Conservation (phyloP, 495 filamentous ascomycete genomes). For the Neurospora terricola region DNA sequence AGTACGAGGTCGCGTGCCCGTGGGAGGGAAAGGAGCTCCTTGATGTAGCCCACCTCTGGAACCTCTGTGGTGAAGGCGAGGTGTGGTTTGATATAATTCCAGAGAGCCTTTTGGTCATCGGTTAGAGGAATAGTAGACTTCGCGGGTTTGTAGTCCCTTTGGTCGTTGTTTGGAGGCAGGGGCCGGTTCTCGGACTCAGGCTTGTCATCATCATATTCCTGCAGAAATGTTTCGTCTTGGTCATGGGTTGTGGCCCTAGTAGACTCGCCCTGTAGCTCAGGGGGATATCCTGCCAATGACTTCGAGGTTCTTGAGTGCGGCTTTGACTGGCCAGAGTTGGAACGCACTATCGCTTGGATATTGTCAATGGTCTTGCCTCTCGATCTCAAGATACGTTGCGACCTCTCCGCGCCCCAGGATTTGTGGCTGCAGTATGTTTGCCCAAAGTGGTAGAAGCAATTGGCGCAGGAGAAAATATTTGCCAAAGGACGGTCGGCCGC, state of each 20-base stretch:
- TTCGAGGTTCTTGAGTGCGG: neutral
- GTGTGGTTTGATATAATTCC: constrained; percentile 3
- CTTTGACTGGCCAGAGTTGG: neutral
- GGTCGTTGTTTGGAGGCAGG: neutral
- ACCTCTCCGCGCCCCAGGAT: constrained; percentile 12
- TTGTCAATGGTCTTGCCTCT: neutral
- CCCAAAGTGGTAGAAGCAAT: constrained; percentile 24
- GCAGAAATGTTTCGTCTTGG: neutral
- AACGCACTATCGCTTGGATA: neutral
- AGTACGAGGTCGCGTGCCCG: constrained; percentile 8
- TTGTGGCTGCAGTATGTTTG: constrained; percentile 21
- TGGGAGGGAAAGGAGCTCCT: constrained; percentile 6
- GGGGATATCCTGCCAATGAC: neutral
- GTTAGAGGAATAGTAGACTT: neutral
- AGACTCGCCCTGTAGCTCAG: neutral
- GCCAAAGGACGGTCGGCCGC: constrained; percentile 3
- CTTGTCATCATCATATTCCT: neutral
- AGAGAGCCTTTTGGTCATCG: constrained; percentile 1
- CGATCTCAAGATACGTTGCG: neutral
- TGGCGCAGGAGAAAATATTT: constrained; percentile 18
- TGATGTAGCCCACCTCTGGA: constrained; percentile 1
- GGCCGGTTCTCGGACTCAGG: neutral
- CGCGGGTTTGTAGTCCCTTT: neutral
- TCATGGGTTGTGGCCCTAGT: neutral
- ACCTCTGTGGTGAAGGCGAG: neutral